Evolutionary conservation across 78 protist genomes (phyloP).

Genomic region (Protostelium mycophagum): DNA sequence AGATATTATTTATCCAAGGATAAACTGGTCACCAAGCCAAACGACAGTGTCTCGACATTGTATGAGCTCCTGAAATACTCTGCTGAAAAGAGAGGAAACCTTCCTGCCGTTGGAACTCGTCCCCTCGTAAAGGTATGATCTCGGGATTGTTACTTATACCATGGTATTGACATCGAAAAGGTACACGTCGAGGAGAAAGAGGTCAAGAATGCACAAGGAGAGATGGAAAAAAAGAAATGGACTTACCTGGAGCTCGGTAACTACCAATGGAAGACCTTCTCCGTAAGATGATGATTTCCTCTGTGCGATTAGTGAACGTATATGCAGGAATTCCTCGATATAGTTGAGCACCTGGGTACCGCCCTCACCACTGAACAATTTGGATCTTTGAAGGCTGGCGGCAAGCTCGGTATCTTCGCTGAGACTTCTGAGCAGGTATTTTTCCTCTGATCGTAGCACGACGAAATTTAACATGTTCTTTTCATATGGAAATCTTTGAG

Average conservation of each 20-base stretch:
- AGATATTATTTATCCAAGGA: conserved; percentile 20
- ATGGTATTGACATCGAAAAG: background rate
- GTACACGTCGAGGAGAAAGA: background rate
- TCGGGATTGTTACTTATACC: background rate
- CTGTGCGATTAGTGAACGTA: too few relatives aligned
- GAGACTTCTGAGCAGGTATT: background rate
- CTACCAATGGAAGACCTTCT: background rate
- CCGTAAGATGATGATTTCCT: background rate
- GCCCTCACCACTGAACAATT: background rate
- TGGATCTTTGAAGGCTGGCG: background rate
- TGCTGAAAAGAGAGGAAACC: background rate
- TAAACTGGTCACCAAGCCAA: conserved; percentile 21
- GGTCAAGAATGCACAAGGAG: background rate
- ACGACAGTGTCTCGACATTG: conserved; percentile 25
- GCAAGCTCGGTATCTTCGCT: background rate
- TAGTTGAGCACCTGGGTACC: background rate
- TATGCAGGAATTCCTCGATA: background rate
- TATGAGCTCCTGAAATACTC: conserved; percentile 40
- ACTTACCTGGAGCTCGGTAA: background rate
- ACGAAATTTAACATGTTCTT: background rate
- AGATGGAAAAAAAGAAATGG: background rate
- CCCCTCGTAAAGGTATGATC: background rate
- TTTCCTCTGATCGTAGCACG: background rate
- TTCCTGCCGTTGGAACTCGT: background rate
- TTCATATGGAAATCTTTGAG: background rate